Conservation (phyloP, 75 land plant genomes). For the Chamaecyparis obtusa region DNA sequence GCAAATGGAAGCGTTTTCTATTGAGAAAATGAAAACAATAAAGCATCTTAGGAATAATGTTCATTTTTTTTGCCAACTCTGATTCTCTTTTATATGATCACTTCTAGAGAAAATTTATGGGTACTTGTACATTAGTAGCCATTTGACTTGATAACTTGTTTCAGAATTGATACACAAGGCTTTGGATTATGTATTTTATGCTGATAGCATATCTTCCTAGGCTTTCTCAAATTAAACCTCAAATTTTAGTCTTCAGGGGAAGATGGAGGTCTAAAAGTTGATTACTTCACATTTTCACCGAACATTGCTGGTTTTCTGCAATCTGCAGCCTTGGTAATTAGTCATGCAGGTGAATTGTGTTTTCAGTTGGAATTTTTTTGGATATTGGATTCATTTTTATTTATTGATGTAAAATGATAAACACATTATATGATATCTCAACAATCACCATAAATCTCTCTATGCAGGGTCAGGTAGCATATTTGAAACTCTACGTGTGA, state of each 20-base stretch:
- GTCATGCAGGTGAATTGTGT: slow-evolving; percentile 79
- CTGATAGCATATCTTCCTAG: not conserved
- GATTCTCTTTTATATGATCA: not conserved
- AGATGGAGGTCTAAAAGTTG: slow-evolving; percentile 58
- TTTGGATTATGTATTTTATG: not conserved
- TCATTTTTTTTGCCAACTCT: too few species aligned
- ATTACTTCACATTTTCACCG: slow-evolving; percentile 78
- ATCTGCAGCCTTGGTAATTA: slow-evolving; percentile 81
- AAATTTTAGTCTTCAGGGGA: slow-evolving; percentile 51
- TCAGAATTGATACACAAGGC: not conserved
- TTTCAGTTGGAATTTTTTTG: not conserved
- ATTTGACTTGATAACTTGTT: not conserved
- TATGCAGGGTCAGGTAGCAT: slow-evolving; percentile 80
- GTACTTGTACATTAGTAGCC: not conserved
- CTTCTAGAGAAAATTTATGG: not conserved
- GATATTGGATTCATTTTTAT: not conserved
- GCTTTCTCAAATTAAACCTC: not conserved
- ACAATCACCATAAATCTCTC: not conserved
- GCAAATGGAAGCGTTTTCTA: not conserved
- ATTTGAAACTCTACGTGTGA: slow-evolving; percentile 73
- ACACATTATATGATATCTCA: not conserved
- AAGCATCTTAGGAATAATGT: not conserved
- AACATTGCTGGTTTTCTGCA: slow-evolving; percentile 61
- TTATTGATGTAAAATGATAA: not conserved
- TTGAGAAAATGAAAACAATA: not conserved